Base-by-base conservation (phyloP, 2,329 filamentous ascomycete species). In the Trichophaea hybrida region DNA sequence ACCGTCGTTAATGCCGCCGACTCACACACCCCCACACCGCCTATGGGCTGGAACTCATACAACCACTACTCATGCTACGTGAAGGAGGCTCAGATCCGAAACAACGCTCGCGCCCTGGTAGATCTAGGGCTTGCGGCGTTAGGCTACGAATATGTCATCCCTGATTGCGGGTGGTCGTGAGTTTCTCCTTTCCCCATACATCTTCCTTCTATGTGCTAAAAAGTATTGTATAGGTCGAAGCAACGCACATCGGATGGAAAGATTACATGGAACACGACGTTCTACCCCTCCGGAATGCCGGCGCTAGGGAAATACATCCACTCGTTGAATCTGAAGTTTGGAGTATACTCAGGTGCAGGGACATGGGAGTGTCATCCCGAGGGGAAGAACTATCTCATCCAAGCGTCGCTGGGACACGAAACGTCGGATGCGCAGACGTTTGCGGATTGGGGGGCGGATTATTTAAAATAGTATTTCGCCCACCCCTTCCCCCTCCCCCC, bases 41-140 rank as follows among this genome's bases (percentile, higher is more conserved):
- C 73, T 0, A 75, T 76, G 74, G 74, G 78, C 10, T 82, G 79
- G 79, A 82, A 82, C 61, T 77, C 75, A 1, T 82, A 82, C 64
- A 83, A 83, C 57, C 72, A 75, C 44, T 80, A 78, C 68, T 72
- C 70, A 54, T 81, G 78, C 66, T 69, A 69, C 1, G 76, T 76
- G 0, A 76, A 71, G 44, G 75, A 80, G 63, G 69, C 68, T 0
- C 76, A 76, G 40, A 75, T 80, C 31, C 73, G 75, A 46, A 69
- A 72, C 2, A 81, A 79, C 59, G 77, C 78, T 0, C 70, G 78
- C 46, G 79, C 77, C 0, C 69, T 83, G 0, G 73, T 80, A 0
- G 74, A 77, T 48, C 70, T 78, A 0, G 78, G 78, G 0, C 73
- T 82, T 0, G 72, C 73, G 0, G 72, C 75, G 2, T 70, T 78